Evolutionary conservation across 257 asterid species (phyloP), one percentile per base, ranked within the genome.

Genomic region (Scutellaria minor): DNA sequence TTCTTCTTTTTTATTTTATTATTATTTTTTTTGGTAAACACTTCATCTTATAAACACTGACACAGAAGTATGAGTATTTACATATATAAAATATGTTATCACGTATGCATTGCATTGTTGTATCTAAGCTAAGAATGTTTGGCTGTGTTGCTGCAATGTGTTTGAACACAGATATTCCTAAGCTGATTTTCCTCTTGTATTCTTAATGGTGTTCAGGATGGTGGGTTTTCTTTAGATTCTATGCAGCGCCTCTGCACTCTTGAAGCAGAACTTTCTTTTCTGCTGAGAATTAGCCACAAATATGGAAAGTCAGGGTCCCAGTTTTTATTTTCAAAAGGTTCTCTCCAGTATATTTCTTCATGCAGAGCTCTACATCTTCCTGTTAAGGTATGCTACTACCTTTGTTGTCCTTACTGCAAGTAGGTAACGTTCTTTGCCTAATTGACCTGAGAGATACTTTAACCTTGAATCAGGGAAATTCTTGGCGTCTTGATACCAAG

Each of bases 211-310:
- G 65, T 71, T 68, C 85, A 91, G 97, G 98, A 87, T 80, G 89
- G 95, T 73, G 87, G 92, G 42, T 75, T 79, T 64, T 90, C 97
- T 40, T 82, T 88, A 73, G 94, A 87, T 70, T 89, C 99, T 73
- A 86, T 85, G 95, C 98, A 94, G 82, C 91, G 90, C 54, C 86
- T 87, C 51, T 94, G 95, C 85, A 92, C 91, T 66, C 93, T 94
- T 74, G 96, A 94, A 84, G 98, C 97, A 1, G 88, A 86, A 76
- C 88, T 94, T 61, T 85, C 95, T 70, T 78, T 94, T 47, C 79
- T 94, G 61, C 83, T 95, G 74, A 87, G 96, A 81, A 88, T 95
- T 71, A 88, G 97, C 84, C 93, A 95, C 83, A 88, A 88, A 71
- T 92, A 90, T 61, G 96, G 99, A 54, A 92, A 89, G 75, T 82